phyloP scores from a whole-genome alignment of 1,284 basidiomycete species.

The Cutaneotrichosporon spelunceum region DNA sequence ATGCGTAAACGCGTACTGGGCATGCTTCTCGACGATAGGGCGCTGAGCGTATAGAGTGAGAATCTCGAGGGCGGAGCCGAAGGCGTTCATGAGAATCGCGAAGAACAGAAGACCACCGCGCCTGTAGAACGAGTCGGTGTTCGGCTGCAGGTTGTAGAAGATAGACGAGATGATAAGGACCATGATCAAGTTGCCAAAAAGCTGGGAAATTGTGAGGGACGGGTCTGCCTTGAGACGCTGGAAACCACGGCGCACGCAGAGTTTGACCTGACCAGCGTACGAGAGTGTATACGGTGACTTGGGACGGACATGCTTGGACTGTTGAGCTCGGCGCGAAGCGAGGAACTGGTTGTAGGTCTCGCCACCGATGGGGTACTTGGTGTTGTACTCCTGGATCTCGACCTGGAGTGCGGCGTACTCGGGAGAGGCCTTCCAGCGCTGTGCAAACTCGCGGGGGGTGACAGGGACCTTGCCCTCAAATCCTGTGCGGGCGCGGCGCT shows the following conservation, averaged over 20 bases:
- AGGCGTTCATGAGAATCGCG: slow-evolving; percentile 49
- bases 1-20: slow-evolving; percentile 53
- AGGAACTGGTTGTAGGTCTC: slow-evolving; percentile 50
- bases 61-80: slow-evolving; percentile 44
- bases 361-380: slow-evolving; percentile 48
- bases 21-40: slow-evolving; percentile 53
- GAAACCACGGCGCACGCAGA: slow-evolving; percentile 52
- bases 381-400: slow-evolving; percentile 50
- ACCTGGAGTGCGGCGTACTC: slow-evolving; percentile 45
- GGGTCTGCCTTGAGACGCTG: slow-evolving; percentile 51
- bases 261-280: slow-evolving; percentile 49
- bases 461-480: slow-evolving; percentile 57
- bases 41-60: slow-evolving; percentile 54
- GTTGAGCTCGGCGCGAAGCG: slow-evolving; percentile 50
- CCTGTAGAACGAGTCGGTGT: slow-evolving; percentile 40
- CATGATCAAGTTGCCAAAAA: slow-evolving; percentile 52
- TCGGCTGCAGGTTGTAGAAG: slow-evolving; percentile 49
- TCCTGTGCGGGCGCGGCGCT: slow-evolving; percentile 58
- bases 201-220: slow-evolving; percentile 46
- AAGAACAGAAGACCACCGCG: slow-evolving; percentile 53
- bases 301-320: slow-evolving; percentile 50
- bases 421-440: slow-evolving; percentile 44
- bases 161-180: slow-evolving; percentile 52
- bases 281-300: slow-evolving; percentile 53
- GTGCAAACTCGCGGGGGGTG: slow-evolving; percentile 61